phyloP scores from a whole-genome alignment of 2,329 filamentous ascomycete species.

The Sclerotiophoma versabilis region DNA sequence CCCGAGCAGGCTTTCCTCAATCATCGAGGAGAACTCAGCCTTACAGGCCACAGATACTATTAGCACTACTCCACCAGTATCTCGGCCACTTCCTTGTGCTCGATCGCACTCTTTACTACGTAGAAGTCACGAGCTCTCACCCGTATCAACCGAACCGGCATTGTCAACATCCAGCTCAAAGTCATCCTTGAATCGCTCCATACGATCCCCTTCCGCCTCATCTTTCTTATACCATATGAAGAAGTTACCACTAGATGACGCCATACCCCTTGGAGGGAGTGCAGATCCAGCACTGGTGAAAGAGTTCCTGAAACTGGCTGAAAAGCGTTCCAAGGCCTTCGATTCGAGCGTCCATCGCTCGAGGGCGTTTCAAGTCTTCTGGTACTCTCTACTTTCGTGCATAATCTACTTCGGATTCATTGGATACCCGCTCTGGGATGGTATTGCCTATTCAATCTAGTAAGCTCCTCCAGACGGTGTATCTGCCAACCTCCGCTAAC shows the following conservation, averaged over 20 bases:
- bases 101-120: neutral
- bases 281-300: neutral
- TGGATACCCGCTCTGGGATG: conserved; percentile 55
- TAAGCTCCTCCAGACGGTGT: conserved; percentile 26
- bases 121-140: neutral
- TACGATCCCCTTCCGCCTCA: neutral
- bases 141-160: no score
- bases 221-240: neutral
- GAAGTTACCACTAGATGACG: neutral
- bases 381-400: conserved; percentile 29
- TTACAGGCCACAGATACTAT: neutral
- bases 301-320: neutral
- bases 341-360: neutral
- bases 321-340: neutral
- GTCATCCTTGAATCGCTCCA: neutral
- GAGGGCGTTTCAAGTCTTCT: neutral
- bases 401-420: conserved; percentile 56
- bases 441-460: conserved; percentile 53
- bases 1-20: neutral
- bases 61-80: neutral
- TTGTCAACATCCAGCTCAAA: neutral
- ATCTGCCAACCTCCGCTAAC: neutral
- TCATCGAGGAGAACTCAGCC: neutral
- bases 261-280: neutral
- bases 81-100: neutral